Percentiles rank a stretch among this genome's conserved stretches.
phyloP scores from a whole-genome alignment of 495 filamentous ascomycete genomes.

The Venustampulla echinocandica region DNA sequence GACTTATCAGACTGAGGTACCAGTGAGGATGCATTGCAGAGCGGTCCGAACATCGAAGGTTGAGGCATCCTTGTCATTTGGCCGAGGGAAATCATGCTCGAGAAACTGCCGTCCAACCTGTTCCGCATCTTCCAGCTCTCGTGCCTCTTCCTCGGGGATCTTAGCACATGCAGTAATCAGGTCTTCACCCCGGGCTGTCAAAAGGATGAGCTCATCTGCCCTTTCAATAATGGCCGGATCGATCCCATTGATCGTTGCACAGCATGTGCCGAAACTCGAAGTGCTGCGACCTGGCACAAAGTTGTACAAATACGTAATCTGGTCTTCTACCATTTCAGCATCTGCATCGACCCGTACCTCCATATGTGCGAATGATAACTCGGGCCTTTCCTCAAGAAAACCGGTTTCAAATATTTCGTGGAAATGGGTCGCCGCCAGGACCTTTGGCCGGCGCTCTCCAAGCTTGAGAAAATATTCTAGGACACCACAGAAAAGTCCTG shows the following conservation, averaged over 20 bases:
- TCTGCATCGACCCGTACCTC: slow-evolving; percentile 64
- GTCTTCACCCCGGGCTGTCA: slow-evolving; percentile 67
- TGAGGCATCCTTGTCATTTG: slow-evolving; percentile 1
- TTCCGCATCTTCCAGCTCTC: slow-evolving; percentile 50
- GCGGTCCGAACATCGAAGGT: slow-evolving; percentile 15
- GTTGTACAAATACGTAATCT: slow-evolving; percentile 85
- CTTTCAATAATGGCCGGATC: slow-evolving; percentile 60
- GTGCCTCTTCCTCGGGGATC: slow-evolving; percentile 46
- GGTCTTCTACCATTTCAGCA: slow-evolving; percentile 51
- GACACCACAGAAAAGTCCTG: slow-evolving; percentile 76
- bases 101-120: slow-evolving; percentile 26
- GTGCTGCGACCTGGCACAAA: slow-evolving; percentile 58
- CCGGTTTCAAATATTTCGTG: slow-evolving; percentile 83
- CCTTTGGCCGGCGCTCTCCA: slow-evolving; percentile 60
- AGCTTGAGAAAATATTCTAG: slow-evolving; percentile 64
- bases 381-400: slow-evolving; percentile 49
- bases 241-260: slow-evolving; percentile 78
- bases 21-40: slow-evolving; percentile 17
- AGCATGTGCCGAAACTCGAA: slow-evolving; percentile 80
- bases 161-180: slow-evolving; percentile 56
- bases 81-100: slow-evolving; percentile 17
- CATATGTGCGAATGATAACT: slow-evolving; percentile 74
- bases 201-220: slow-evolving; percentile 63
- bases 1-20: slow-evolving; percentile 31
- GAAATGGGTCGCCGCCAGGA: slow-evolving; percentile 86